Percentiles rank a stretch among this genome's conserved stretches.
Evolutionary conservation across 169 alveolate genomes (phyloP).

Genomic region (Eimeria acervulina): DNA sequence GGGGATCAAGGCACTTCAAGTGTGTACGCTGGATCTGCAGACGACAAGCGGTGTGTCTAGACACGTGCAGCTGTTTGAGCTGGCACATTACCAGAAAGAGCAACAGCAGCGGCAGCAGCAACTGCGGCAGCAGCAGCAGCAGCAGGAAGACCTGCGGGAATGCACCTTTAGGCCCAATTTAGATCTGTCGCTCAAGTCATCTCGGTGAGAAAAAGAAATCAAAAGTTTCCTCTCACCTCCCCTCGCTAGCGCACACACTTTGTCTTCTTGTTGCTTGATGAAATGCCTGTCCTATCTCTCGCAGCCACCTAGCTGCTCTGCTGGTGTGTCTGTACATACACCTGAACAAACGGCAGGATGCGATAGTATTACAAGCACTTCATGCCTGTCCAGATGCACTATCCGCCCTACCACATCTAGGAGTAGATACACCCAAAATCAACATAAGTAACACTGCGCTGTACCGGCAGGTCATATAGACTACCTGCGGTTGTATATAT

Average conservation of each 20-base stretch:
- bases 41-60: constrained; percentile 25
- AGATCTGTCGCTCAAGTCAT: not conserved
- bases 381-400: not conserved
- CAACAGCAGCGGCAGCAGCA: constrained; percentile 50
- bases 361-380: not conserved
- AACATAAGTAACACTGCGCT: not conserved
- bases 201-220: not conserved
- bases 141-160: constrained; percentile 42
- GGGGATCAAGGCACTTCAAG: not conserved
- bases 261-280: not conserved
- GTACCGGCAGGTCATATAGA: too few species aligned
- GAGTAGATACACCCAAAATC: not conserved
- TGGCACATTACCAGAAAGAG: constrained; percentile 55
- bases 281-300: not conserved
- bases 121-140: constrained; percentile 63
- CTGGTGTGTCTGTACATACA: constrained; percentile 13
- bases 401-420: not conserved
- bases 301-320: not conserved
- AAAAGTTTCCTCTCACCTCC: not conserved
- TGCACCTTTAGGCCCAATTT: constrained; percentile 46
- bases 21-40: not conserved
- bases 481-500: not conserved
- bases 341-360: not conserved
- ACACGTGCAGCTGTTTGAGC: constrained; percentile 52
- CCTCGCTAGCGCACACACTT: not conserved